Conservation (phyloP, 129 eudicot species). For the Cynara cardunculus region DNA sequence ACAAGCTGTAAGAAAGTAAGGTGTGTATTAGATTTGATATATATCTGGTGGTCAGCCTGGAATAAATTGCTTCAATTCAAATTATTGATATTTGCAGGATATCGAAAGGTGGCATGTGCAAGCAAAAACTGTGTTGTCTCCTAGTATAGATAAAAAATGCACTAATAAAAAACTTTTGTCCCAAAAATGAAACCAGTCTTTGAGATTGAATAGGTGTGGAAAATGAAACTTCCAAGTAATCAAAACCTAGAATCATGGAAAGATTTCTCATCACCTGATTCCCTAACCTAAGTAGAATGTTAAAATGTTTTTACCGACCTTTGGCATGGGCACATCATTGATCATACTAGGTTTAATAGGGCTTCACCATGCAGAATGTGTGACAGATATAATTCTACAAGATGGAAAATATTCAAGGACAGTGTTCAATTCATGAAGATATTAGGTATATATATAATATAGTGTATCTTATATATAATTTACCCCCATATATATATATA, state of each 20-base stretch:
- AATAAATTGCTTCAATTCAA: not conserved
- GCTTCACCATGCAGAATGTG: not conserved
- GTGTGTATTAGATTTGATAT: not conserved
- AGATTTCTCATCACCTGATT: not conserved
- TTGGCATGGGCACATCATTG: not conserved
- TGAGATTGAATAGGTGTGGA: not conserved
- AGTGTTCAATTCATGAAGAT: not conserved
- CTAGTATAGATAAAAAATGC: not conserved
- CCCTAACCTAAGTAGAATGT: not conserved
- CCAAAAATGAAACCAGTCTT: not conserved
- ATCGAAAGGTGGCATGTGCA: not conserved
- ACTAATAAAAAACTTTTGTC: not conserved
- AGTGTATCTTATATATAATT: too few species aligned
- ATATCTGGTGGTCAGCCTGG: not conserved
- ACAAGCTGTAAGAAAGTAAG: constrained; percentile 49
- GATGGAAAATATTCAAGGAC: not conserved
- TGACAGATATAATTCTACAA: not conserved
- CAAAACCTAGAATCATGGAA: not conserved
- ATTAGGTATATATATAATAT: too few species aligned
- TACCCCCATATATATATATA: too few species aligned
- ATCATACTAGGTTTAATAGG: not conserved
- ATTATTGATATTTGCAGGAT: not conserved
- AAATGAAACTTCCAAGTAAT: not conserved
- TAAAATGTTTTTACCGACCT: not conserved
- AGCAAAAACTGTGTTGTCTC: not conserved